phyloP scores from a whole-genome alignment of 805 yeast genomes.

The Ogataea paraovalis region DNA sequence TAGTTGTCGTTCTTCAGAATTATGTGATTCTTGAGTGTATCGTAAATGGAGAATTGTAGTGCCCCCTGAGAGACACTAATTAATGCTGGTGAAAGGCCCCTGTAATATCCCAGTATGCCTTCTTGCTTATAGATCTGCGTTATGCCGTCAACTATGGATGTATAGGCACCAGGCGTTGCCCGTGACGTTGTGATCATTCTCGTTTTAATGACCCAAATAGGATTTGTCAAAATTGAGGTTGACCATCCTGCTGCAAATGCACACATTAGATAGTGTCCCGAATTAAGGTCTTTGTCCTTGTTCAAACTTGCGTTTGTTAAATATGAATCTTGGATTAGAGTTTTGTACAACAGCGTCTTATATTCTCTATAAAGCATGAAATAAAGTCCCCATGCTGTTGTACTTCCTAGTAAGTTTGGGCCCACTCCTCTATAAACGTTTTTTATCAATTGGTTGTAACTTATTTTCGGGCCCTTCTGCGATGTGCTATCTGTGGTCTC shows the following conservation, averaged over 20 bases:
- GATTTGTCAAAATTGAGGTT: constrained; percentile 79
- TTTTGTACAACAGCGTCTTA: constrained; percentile 33
- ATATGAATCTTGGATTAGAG: neutral
- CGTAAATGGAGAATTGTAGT: constrained; percentile 82
- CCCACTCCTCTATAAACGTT: constrained; percentile 69
- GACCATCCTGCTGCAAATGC: constrained; percentile 71
- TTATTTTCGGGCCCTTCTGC: neutral
- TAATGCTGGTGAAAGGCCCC: constrained; percentile 73
- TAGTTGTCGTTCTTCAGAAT: constrained; percentile 5
- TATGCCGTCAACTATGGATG: constrained; percentile 54
- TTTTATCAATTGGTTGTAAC: constrained; percentile 10
- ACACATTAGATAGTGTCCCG: constrained; percentile 46
- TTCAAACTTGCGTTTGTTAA: constrained; percentile 1
- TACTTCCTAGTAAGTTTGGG: constrained; percentile 79
- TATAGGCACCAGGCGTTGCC: constrained; percentile 47
- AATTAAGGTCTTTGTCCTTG: constrained; percentile 34
- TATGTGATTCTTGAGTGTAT: constrained; percentile 53
- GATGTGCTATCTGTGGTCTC: neutral
- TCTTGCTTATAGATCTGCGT: constrained; percentile 42
- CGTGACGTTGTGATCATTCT: constrained; percentile 64
- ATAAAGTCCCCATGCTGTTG: constrained; percentile 85
- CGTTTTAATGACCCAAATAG: constrained; percentile 94
- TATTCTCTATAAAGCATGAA: constrained; percentile 70
- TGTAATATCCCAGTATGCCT: constrained; percentile 73
- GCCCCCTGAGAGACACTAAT: constrained; percentile 88